Evolutionary conservation across 2,329 filamentous ascomycete species (phyloP).

Genomic region (Nothopassalora personata): DNA sequence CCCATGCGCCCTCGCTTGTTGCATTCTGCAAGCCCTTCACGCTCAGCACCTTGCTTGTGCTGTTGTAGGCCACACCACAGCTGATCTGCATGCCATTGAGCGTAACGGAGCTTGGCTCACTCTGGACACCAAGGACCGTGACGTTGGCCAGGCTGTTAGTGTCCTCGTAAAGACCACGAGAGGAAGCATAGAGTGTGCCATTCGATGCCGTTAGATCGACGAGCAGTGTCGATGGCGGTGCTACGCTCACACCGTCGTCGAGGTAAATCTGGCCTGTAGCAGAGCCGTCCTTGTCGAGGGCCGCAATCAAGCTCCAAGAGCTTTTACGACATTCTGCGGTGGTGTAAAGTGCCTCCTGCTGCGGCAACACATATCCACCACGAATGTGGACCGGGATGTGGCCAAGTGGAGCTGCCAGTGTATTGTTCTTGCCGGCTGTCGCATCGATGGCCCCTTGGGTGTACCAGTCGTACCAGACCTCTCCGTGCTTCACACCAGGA

Average conservation of each 20-base stretch:
- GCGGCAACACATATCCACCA: conserved; percentile 62
- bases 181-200: conserved; percentile 46
- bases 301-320: conserved; percentile 62
- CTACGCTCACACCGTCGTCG: conserved; percentile 67
- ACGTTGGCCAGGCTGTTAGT: conserved; percentile 56
- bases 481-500: conserved; percentile 56
- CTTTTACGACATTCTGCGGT: conserved; percentile 58
- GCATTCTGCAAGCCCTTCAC: conserved; percentile 47
- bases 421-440: conserved; percentile 54
- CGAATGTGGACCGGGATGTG: conserved; percentile 69
- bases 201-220: conserved; percentile 43
- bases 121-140: conserved; percentile 55
- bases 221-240: conserved; percentile 50
- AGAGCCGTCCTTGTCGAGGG: conserved; percentile 50
- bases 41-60: conserved; percentile 44
- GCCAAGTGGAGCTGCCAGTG: conserved; percentile 56
- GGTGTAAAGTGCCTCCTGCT: conserved; percentile 63
- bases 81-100: conserved; percentile 47
- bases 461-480: conserved; percentile 77
- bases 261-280: conserved; percentile 63
- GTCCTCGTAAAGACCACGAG: conserved; percentile 51
- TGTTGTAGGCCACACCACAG: conserved; percentile 46
- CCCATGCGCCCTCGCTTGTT: conserved; percentile 54
- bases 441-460: conserved; percentile 52
- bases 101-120: conserved; percentile 39